Conservation (phyloP, 2,329 filamentous ascomycete species). For the Raffaelea arxii region DNA sequence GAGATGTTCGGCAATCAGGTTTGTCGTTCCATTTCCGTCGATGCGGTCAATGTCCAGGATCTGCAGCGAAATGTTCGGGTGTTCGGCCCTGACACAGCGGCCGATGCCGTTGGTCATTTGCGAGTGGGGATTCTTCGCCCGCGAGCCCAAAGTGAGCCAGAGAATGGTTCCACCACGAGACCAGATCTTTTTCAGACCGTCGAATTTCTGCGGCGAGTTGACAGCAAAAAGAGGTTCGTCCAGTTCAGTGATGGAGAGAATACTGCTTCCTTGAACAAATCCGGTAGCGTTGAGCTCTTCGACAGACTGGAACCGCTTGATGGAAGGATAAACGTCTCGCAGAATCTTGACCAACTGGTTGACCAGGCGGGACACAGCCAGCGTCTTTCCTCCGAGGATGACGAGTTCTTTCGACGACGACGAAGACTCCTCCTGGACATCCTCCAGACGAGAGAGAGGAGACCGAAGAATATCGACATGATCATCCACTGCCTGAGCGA, state of each 20-base stretch:
- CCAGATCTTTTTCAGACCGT: neutral
- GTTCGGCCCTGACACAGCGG: slow-evolving; percentile 14
- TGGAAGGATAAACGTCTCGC: neutral
- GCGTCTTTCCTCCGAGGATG: slow-evolving; percentile 12
- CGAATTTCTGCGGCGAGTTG: neutral
- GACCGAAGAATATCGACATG: slow-evolving; percentile 12
- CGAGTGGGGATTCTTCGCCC: slow-evolving; percentile 10
- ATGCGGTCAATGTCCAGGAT: slow-evolving; percentile 13
- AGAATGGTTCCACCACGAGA: slow-evolving; percentile 8
- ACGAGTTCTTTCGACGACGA: too few species aligned
- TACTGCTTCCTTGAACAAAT: neutral
- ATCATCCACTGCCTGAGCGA: slow-evolving; percentile 16
- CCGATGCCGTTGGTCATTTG: slow-evolving; percentile 14
- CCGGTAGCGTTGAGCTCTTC: neutral
- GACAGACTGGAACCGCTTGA: neutral
- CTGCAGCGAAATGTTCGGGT: slow-evolving; percentile 14
- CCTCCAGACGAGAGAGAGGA: slow-evolving; percentile 5
- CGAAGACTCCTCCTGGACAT: neutral
- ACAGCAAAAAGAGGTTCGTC: slow-evolving; percentile 17
- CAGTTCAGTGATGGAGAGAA: slow-evolving; percentile 14
- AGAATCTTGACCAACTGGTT: neutral
- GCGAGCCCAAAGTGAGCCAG: slow-evolving; percentile 15
- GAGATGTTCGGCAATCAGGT: slow-evolving; percentile 6
- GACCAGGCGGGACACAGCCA: neutral
- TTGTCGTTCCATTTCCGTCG: neutral